Percentiles rank a stretch among this genome's conserved stretches.
phyloP scores from a whole-genome alignment of 257 asterid genomes.

The Gardenia jasminoides region DNA sequence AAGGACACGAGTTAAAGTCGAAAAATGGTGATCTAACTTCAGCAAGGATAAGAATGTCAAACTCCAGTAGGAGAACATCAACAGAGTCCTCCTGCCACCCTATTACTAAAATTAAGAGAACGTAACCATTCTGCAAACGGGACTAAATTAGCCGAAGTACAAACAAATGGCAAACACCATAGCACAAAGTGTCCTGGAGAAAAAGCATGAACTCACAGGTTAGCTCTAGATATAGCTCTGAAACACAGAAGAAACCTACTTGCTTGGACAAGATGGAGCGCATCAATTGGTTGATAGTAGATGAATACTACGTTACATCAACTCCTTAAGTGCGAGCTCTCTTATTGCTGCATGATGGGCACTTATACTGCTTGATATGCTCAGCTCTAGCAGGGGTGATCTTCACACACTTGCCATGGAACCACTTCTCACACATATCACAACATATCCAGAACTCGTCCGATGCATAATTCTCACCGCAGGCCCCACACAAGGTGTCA shows the following conservation, averaged over 20 bases:
- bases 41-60: neutral
- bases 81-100: neutral
- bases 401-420: conserved; percentile 89
- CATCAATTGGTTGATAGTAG: neutral
- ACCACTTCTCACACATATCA: conserved; percentile 81
- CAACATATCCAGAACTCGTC: conserved; percentile 88
- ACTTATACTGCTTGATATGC: conserved; percentile 77
- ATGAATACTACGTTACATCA: neutral
- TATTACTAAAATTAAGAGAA: neutral
- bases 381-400: conserved; percentile 75
- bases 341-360: conserved; percentile 81
- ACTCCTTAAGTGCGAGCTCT: conserved; percentile 43
- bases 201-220: conserved; percentile 32
- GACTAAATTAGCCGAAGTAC: neutral
- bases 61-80: neutral
- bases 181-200: neutral
- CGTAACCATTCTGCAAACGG: neutral
- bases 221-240: conserved; percentile 14
- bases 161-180: neutral
- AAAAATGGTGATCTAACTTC: neutral
- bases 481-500: conserved; percentile 65
- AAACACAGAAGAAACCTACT: neutral
- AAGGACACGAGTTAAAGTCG: neutral
- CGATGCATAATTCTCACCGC: conserved; percentile 56
- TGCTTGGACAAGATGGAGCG: neutral